A percentile compares a stretch with the other conserved stretches of the same genome.
phyloP scores from a whole-genome alignment of 257 asterid species.

The Primulina eburnea region DNA sequence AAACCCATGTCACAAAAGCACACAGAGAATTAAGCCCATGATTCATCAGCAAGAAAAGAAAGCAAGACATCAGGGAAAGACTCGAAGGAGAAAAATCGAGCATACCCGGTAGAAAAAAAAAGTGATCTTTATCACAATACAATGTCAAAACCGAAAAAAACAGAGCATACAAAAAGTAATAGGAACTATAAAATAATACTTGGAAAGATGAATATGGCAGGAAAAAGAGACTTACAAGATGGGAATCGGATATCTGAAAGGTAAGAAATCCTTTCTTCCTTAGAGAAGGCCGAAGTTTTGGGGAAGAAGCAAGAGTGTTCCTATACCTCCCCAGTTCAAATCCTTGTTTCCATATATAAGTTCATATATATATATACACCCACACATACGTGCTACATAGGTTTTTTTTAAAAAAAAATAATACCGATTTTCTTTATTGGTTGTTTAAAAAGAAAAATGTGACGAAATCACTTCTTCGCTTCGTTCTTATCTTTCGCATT shows the following conservation, averaged over 20 bases:
- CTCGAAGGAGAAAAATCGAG: not conserved
- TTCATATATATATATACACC: no score
- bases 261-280: conserved; percentile 46
- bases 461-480: no score
- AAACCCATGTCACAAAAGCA: conserved; percentile 30
- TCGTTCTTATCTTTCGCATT: no score
- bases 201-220: conserved; percentile 28
- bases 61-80: not conserved
- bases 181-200: conserved; percentile 42
- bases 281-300: conserved; percentile 57
- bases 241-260: conserved; percentile 93
- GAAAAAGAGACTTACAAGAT: conserved; percentile 74
- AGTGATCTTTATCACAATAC: not conserved
- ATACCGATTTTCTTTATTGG: no score
- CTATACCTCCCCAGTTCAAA: conserved; percentile 37
- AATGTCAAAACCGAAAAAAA: not conserved
- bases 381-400: not conserved
- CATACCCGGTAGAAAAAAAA: not conserved
- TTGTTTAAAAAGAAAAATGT: no score
- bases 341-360: conserved; percentile 15
- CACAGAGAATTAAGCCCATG: not conserved
- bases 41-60: not conserved
- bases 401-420: no score
- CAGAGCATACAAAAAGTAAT: not conserved
- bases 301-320: conserved; percentile 37